Base-by-base conservation (phyloP, 495 filamentous ascomycete genomes). In the Apodospora peruviana region DNA sequence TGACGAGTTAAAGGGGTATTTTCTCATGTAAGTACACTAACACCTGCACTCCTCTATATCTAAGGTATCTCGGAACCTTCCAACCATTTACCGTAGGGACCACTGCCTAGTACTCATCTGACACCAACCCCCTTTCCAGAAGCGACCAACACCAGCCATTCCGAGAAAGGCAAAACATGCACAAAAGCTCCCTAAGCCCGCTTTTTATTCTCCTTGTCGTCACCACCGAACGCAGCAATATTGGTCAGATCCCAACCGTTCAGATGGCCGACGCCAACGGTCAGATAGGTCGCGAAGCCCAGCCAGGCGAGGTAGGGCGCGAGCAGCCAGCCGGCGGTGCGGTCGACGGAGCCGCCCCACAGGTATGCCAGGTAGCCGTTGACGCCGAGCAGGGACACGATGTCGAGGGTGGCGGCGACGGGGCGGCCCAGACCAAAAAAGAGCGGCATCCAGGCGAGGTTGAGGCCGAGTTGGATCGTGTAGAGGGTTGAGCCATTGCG, bases 401-500 rank as follows among this genome's bases (percentile, higher is more conserved):
- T 83, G 69, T 96, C 87, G 4, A 75, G 78, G 8, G 90, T 77
- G 1, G 90, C 90, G 60, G 81, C 78, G 48, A 82, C 76, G 2
- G 89, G 87, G 20, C 79, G 76, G 34, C 80, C 77, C 25, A 85
- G 54, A 1, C 77, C 75, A 61, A 95, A 96, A 76, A 96, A 97
- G 8, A 96, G 77, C 1, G 91, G 91, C 88, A 93, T 96, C 89
- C 88, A 97, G 40, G 85, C 62, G 17, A 93, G 69, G 63, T 96
- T 96, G 12, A 96, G 67, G 17, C 73, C 84, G 8, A 96, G 83
- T 61, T 96, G 91, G 39, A 84, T 79, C 5, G 84, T 86, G 72
- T 95, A 96, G 14, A 95, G 75, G 0, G 84, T 86, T 32, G 82
- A 76, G 40, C 83, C 81, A 59, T 85, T 79, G 67, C 80, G 60